Evolutionary conservation across 2,329 filamentous ascomycete genomes (phyloP), one percentile per base, ranked within the genome.

Genomic region (Alternaria arbusti): DNA sequence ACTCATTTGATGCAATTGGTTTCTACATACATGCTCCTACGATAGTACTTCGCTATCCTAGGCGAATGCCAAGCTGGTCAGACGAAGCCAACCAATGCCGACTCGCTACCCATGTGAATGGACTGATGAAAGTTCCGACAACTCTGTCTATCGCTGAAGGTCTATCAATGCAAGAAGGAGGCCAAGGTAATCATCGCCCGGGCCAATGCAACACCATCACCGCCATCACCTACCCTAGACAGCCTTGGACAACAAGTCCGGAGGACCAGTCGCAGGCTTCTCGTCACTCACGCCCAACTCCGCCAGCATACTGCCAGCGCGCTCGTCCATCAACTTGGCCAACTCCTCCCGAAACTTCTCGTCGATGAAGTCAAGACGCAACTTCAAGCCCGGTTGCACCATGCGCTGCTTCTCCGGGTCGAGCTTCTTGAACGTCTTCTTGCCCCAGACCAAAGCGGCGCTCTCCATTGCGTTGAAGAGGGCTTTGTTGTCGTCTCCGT

Each of bases 341-440:
- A 73, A 50, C 40, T 65, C 60, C 10, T 22, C 17, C 54, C 54
- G 59, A 20, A 68, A 65, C 28, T 11, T 20, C 5, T 26, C 22
- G n/a, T 60, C 52, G 17, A 74, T 54, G 10, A 52, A 28, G 6
- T 67, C 70, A 10, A 74, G 65, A 13, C 63, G 54, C 51, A 73
- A 44, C 15, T 69, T 61, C n/a, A 73, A 54, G 23, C 63, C 64
- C 1, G 59, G 54, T 20, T 32, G 55, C 13, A 66, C 51, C n/a
- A 36, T 22, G 8, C 47, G 20, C 36, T 60, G 63, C 10, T 45
- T 51, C 0, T n/a, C 56, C 6, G 26, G 9, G 5, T 61, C 36
- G 7, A 70, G 59, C 13, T 52, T 46, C 9, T 46, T 58, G 23
- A 59, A 61, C 2, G 57, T 54, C 3, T 52, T 17, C 12, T 62